These are phyloP conservation scores for Aspergillus pseudoviridinutans DNA, from an alignment of 2,329 filamentous ascomycete genomes.

Conservation along the genomic window DNA sequence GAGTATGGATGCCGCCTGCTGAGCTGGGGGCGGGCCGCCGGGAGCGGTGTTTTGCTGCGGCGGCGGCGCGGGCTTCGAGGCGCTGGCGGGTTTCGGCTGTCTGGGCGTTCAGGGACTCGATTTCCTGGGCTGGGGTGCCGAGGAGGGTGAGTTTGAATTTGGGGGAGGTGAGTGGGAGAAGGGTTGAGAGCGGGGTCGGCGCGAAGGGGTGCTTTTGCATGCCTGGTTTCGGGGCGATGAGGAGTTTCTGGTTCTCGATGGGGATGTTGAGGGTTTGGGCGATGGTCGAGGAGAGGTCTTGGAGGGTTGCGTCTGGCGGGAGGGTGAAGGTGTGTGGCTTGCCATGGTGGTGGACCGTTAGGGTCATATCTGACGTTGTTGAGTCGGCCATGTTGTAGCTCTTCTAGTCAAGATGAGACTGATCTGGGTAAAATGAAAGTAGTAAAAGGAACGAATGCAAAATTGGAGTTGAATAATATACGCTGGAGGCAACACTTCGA, in stretches of 20 bases:
- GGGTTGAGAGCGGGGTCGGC: constrained; percentile 28
- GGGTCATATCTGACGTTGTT: constrained; percentile 23
- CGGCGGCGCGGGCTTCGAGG: constrained; percentile 26
- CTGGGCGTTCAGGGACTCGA: constrained; percentile 40
- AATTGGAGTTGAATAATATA: neutral
- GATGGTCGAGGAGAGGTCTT: constrained; percentile 37
- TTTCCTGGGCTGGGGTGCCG: constrained; percentile 40
- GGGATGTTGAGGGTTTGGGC: constrained; percentile 36
- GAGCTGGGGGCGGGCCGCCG: constrained; percentile 4
- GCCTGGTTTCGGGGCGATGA: constrained; percentile 46
- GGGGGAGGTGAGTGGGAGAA: constrained; percentile 32
- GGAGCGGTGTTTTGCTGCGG: constrained; percentile 11
- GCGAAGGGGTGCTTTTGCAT: constrained; percentile 44
- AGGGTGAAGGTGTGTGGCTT: constrained; percentile 48
- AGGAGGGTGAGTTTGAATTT: constrained; percentile 46
- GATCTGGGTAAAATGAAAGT: neutral
- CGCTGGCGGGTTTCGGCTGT: constrained; percentile 24
- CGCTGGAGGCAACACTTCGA: constrained; percentile 21
- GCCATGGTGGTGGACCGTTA: constrained; percentile 55
- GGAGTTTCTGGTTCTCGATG: constrained; percentile 41
- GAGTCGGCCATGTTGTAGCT: neutral
- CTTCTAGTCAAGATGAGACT: neutral
- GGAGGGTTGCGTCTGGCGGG: constrained; percentile 48
- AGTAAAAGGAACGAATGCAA: neutral
- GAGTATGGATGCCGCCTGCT: constrained; percentile 25